Percentiles rank a stretch among this genome's conserved stretches.
Evolutionary conservation across 1,284 basidiomycete genomes (phyloP).

Genomic region (Sanghuangporus sanghuang): DNA sequence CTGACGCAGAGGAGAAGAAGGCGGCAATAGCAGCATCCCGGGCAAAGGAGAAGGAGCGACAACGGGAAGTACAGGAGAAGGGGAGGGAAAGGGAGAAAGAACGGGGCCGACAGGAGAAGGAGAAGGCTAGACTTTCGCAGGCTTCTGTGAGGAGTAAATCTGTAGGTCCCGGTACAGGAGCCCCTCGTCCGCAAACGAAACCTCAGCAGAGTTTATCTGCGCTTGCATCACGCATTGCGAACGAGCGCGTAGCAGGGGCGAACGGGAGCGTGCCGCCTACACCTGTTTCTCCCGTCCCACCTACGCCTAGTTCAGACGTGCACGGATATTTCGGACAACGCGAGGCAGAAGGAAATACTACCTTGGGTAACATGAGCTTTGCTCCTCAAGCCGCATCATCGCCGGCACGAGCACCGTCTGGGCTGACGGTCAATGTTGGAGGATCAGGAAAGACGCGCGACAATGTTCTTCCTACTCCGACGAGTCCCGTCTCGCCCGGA

Average conservation of each 20-base stretch:
- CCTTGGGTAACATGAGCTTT: not conserved
- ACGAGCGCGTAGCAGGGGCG: not conserved
- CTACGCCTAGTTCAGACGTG: not conserved
- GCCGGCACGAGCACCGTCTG: not conserved
- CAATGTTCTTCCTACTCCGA: not conserved
- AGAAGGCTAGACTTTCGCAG: constrained; percentile 25
- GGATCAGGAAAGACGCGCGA: not conserved
- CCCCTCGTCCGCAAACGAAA: constrained; percentile 20
- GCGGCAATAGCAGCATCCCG: constrained; percentile 26
- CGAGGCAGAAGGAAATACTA: not conserved
- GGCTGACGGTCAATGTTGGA: not conserved
- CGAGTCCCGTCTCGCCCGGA: constrained; percentile 1
- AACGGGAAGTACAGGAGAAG: not conserved
- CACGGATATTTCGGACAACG: not conserved
- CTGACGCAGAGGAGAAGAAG: constrained; percentile 21
- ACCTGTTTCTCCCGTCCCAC: constrained; percentile 7
- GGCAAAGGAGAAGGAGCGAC: constrained; percentile 20
- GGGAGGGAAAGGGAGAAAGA: constrained; percentile 26
- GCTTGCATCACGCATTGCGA: constrained; percentile 31
- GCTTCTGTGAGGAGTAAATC: constrained; percentile 42
- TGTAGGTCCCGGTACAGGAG: constrained; percentile 27
- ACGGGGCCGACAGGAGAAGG: constrained; percentile 22
- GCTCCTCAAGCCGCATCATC: constrained; percentile 9
- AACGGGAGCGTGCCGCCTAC: not conserved
- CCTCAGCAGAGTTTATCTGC: constrained; percentile 35